Conservation (phyloP, 2,329 filamentous ascomycete genomes). For the Aspergillus arachidicola region DNA sequence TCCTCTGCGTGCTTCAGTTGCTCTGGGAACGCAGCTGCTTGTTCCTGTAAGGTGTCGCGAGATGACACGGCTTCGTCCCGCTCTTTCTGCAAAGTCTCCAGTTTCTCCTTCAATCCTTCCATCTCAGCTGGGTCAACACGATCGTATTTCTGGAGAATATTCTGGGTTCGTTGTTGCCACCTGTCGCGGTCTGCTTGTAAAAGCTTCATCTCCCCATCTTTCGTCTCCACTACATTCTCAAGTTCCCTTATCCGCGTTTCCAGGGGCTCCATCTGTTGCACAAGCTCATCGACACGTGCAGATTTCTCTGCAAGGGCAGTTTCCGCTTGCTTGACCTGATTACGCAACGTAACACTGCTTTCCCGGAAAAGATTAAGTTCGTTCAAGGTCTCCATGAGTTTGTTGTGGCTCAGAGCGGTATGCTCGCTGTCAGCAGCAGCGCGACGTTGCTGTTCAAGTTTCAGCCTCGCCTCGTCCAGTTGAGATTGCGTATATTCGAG, state of each 20-base stretch:
- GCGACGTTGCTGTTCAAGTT: constrained; percentile 85
- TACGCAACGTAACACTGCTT: constrained; percentile 87
- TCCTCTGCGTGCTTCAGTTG: constrained; percentile 52
- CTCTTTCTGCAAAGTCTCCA: constrained; percentile 67
- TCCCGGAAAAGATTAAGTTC: constrained; percentile 96
- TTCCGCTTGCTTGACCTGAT: constrained; percentile 79
- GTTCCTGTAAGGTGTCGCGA: constrained; percentile 53
- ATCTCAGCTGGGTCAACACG: constrained; percentile 92
- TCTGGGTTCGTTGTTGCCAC: constrained; percentile 94
- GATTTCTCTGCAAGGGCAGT: constrained; percentile 74
- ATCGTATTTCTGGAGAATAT: constrained; percentile 94
- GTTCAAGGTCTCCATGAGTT: constrained; percentile 91
- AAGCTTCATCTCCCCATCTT: constrained; percentile 85
- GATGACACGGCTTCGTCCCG: constrained; percentile 65
- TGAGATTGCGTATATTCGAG: constrained; percentile 84
- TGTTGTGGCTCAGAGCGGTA: constrained; percentile 77
- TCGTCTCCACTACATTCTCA: constrained; percentile 76
- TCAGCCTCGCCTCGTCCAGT: constrained; percentile 84
- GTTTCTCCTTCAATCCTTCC: constrained; percentile 80
- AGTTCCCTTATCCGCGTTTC: constrained; percentile 79
- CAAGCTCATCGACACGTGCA: constrained; percentile 72
- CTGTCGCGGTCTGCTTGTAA: constrained; percentile 89
- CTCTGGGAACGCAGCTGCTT: constrained; percentile 52
- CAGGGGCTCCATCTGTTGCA: constrained; percentile 76
- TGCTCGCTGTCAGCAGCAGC: constrained; percentile 73